Base-by-base conservation (phyloP, 257 asterid species). In the Fraxinus quadrangulata region DNA sequence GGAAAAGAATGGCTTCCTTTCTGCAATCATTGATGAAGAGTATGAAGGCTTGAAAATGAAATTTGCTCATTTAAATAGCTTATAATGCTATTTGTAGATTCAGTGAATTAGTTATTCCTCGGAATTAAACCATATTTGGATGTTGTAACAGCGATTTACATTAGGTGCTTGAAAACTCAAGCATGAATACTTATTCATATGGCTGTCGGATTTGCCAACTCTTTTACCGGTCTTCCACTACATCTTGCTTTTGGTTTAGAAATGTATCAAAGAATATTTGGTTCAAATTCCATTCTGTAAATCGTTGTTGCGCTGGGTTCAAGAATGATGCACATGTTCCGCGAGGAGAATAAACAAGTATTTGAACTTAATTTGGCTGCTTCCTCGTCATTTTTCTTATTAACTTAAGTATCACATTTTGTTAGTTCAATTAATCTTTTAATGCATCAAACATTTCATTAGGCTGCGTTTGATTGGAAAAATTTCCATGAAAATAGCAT, bases 321-420 rank as follows among this genome's bases (percentile, higher is more conserved):
- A 56, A 21, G 12, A n/a, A 56, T n/a, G 24, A n/a, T 56, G 30
- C 51, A n/a, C 73, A 70, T 70, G 73, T 39, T 34, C 30, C 73
- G 42, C 73, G 73, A 70, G 73, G 73, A 36, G 73, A 70, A 70
- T 70, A 70, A 70, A 70, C 73, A 70, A 70, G n/a, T 30, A 26
- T 63, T 24, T 26, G 36, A 21, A 21, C 11, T 59, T 59, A n/a
- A 2, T 59, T 61, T 61, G 33, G 13, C 30, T 8, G 33, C 33
- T 61, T 17, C 63, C 67, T 30, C 67, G 19, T 59, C 67, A 6
- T 59, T n/a, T 59, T 59, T 59, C 65, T 6, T 54, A 11, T 40
- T 40, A 40, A 40, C 11, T 42, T 42, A 12, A 45, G n/a, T 13
- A 12, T 11, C 5, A 45, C 51, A 45, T 45, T 45, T 45, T 40